Evolutionary conservation across 2,329 filamentous ascomycete species (phyloP), one percentile per base, ranked within the genome.

Genomic region (Stagonosporopsis cucurbitacearum): DNA sequence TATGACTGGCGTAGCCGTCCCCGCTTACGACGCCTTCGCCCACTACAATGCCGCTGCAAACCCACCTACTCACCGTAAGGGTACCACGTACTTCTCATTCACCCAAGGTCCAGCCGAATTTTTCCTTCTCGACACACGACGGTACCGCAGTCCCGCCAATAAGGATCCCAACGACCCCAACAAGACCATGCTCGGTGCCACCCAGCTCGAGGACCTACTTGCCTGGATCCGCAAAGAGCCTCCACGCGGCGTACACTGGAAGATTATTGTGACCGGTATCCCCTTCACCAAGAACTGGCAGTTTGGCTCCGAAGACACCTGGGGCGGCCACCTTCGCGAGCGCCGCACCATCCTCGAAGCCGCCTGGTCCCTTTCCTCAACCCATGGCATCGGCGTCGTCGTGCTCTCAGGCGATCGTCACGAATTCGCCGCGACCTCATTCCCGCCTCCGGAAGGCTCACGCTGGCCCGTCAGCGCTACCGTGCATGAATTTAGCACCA

Each of bases 231-330:
- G 80, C 11, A 86, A 84, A 1, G 87, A 90, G 0, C 89, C 92
- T 60, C 88, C 90, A 0, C 79, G 80, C 26, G 91, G 92, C 1
- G 88, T 97, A 0, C 88, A 88, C 68, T 99, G 95, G 94, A 98
- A 98, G 79, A 87, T 99, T 66, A 81, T 99, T 46, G 88, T 93
- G 17, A 93, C 90, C 35, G 93, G 90, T 17, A 90, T 98, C 5
- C 95, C 95, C 0, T 96, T 99, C 73, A 98, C 95, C 6, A 96
- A 96, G 79, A 99, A 99, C 75, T 99, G 95, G 94, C 89, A 87
- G 22, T 86, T 96, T 62, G 94, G 95, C 62, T 87, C 86, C 2
- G 82, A 88, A 58, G 95, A 99, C 71, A 98, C 95, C 0, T 99
- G 95, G 95, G 92, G 91, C 42, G 94, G 94, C 0, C 97, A 96